Evolutionary conservation across 2,329 filamentous ascomycete species (phyloP), one percentile per base, ranked within the genome.

Genomic region (Diaporthe aspalathi): DNA sequence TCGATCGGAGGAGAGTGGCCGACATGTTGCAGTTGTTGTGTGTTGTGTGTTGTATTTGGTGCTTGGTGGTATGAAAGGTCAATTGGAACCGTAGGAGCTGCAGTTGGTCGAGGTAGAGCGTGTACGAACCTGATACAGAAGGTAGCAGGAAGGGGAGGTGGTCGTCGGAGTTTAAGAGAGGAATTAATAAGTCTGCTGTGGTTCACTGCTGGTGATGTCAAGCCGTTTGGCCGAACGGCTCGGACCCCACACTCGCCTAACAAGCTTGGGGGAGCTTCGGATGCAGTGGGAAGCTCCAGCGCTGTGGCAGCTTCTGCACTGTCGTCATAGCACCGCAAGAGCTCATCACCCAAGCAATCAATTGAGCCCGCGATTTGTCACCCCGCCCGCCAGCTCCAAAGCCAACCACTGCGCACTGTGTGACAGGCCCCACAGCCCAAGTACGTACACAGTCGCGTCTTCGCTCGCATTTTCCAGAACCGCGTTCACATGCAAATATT

Each of bases 1-100:
- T 88, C 76, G 90, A 90, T 79, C 93, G 92, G 81, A 97, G 86
- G 75, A 97, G 88, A 74, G 92, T 87, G 70, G 92, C 86, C 80
- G 94, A 91, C 94, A 97, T 97, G 79, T 29, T 86, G 74, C n/a
- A 73, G n/a, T 2, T 29, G 24, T n/a, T n/a, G 20, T 70, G 69
- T 66, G 45, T 70, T 38, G 35, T 9, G 35, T 38, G 35, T 38
- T 38, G 35, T 9, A 2, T 38, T 38, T 38, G 38, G n/a, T n/a
- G n/a, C n/a, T n/a, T 57, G 50, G 16, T 54, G 24, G n/a, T 57
- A 7, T 29, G n/a, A 38, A 11, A 43, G 5, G 2, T 12, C n/a
- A 69, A 54, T 47, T 62, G 45, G 45, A 8, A 12, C 8, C 67
- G 38, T 17, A 22, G 65, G 38, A 62, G 53, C 38, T 54, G 40